Evolutionary conservation across 148 eudicot genomes (phyloP), one percentile per base, ranked within the genome.

Genomic region (Beta vulgaris): DNA sequence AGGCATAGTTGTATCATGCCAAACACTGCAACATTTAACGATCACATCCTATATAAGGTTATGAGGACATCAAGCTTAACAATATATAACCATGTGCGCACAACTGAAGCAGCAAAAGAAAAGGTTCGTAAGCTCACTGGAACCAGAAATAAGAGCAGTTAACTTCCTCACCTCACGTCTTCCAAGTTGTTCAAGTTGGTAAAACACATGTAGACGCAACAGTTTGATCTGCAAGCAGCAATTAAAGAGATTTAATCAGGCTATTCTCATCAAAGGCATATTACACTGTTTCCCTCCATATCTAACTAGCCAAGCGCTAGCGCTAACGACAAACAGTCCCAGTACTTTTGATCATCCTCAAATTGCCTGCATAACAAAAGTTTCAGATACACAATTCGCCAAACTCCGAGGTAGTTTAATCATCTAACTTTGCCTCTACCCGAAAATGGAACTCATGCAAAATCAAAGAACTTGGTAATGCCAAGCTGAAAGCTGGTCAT

Each of bases 231-330:
- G 86, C 76, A 81, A 69, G 39, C 23, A 57, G 36, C 48, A 77
- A 76, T 23, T 51, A 69, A n/a, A 6, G 48, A 44, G 71, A 44
- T 46, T 67, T 16, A 29, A 63, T 59, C 49, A 53, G 48, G 37
- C 6, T 53, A 48, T 29, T 29, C 29, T 37, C 25, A 29, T 59
- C 34, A 15, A 32, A 67, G 65, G 46, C 70, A 67, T 7, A 37
- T n/a, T 32, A 40, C 28, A 49, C 55, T 44, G 18, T 31, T 40
- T 32, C n/a, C n/a, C 21, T 23, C 4, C 49, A 88, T 78, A 72
- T 95, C 97, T 55, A 95, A 87, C 98, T 97, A 95, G 70, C 98
- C 98, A 84, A 95, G 87, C 44, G 97, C 91, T 76, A 92, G 80
- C 11, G 97, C 93, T 63, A 97, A 90, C 37, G 91, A 83, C 58